These are phyloP conservation scores for Alternaria ventricosa DNA, from an alignment of 2,329 filamentous ascomycete genomes.

Conservation along the genomic window DNA sequence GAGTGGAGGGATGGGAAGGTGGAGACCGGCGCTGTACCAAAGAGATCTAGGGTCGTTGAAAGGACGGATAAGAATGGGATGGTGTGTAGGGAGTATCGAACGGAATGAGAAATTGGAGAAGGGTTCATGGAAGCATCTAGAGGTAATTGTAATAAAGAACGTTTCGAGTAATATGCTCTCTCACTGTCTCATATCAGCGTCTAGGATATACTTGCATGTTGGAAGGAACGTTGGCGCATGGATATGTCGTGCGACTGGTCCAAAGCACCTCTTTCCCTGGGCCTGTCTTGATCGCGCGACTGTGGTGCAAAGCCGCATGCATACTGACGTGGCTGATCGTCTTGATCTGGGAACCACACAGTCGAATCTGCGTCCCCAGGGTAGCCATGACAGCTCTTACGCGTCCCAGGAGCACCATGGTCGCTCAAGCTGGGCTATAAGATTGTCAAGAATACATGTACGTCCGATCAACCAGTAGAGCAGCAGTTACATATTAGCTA, in stretches of 20 bases:
- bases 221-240: background rate
- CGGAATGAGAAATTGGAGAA: background rate
- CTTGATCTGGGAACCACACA: background rate
- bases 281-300: background rate
- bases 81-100: background rate
- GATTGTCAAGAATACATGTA: constrained; percentile 1
- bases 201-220: background rate
- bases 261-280: too few relatives aligned
- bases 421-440: background rate
- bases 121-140: background rate
- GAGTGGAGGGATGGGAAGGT: constrained; percentile 1
- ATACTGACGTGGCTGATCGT: background rate
- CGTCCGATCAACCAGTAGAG: background rate
- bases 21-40: background rate
- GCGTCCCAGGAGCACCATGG: background rate
- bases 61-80: background rate
- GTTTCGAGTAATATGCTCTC: background rate
- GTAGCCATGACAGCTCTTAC: background rate
- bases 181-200: background rate
- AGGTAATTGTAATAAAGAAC: background rate
- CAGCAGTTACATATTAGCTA: background rate
- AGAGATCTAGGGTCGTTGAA: background rate
- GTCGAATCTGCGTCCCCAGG: background rate
- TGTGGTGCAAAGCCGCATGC: background rate
- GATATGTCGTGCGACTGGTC: background rate